phyloP scores from a whole-genome alignment of 2,329 filamentous ascomycete species.

The Colletotrichum costaricense region DNA sequence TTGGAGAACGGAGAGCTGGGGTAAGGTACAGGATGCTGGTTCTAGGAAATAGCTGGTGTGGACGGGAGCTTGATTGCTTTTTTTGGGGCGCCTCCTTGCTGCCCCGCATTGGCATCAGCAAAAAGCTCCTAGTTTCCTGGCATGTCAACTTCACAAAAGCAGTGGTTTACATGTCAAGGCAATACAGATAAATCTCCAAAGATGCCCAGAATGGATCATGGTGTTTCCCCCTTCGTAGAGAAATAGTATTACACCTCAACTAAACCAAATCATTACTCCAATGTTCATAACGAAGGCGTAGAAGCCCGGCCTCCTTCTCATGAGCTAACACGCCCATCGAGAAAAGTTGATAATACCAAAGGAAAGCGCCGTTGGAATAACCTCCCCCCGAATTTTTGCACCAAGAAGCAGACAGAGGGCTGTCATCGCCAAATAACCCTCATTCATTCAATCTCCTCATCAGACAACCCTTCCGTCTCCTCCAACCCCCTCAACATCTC shows the following conservation, averaged over 20 bases:
- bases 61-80: conserved; percentile 27
- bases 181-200: too few species aligned
- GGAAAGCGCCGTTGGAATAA: not conserved
- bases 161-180: not conserved
- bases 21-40: not conserved
- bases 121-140: not conserved
- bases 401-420: not conserved
- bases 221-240: not conserved
- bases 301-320: not conserved
- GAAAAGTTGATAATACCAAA: not conserved
- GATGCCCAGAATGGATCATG: too few species aligned
- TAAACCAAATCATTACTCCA: conserved; percentile 12
- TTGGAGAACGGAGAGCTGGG: conserved; percentile 29
- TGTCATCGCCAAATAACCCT: too few species aligned
- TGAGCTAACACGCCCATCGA: not conserved
- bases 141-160: not conserved
- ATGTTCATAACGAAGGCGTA: not conserved
- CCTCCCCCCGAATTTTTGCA: not conserved
- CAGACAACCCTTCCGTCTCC: conserved; percentile 67
- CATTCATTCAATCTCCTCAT: conserved; percentile 56
- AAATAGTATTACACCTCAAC: conserved; percentile 6
- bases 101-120: conserved; percentile 23
- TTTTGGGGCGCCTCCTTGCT: conserved; percentile 18
- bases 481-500: conserved; percentile 74
- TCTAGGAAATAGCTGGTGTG: conserved; percentile 12